phyloP scores from a whole-genome alignment of 108 stramenopile genomes.

The Fragilaria crotonensis region DNA sequence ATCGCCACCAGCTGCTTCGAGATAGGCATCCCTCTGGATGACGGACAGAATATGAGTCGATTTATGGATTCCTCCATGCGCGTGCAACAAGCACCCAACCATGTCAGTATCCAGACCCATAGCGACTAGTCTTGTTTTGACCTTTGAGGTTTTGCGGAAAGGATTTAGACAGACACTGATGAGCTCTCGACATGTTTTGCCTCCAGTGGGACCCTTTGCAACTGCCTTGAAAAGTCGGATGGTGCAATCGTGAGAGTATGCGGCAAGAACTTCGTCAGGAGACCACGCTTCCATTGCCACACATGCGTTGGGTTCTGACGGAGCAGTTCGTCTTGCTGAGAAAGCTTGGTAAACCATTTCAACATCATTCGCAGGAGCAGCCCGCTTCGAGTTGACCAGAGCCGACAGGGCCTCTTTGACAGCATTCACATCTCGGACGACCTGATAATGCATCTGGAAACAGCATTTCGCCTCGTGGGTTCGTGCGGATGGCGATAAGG shows the following conservation, averaged over 20 bases:
- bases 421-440: neutral
- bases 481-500: no score
- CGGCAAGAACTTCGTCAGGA: slow-evolving; percentile 18
- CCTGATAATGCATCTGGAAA: neutral
- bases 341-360: slow-evolving; percentile 21
- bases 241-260: slow-evolving; percentile 24
- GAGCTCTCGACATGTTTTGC: slow-evolving; percentile 26
- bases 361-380: slow-evolving; percentile 2
- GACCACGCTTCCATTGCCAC: slow-evolving; percentile 24
- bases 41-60: slow-evolving; percentile 14
- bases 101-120: slow-evolving; percentile 31
- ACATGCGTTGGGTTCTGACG: slow-evolving; percentile 7
- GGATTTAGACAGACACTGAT: slow-evolving; percentile 28
- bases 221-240: slow-evolving; percentile 30
- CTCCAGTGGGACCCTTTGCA: no score
- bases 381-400: neutral
- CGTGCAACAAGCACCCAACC: slow-evolving; percentile 36
- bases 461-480: neutral
- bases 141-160: slow-evolving; percentile 26
- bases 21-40: slow-evolving; percentile 22
- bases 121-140: slow-evolving; percentile 19
- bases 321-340: slow-evolving; percentile 12
- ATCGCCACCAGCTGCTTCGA: neutral
- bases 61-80: slow-evolving; percentile 6
- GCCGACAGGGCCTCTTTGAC: neutral